Base-by-base conservation (phyloP, 306 rosid species). In the Dryas octopetala region DNA sequence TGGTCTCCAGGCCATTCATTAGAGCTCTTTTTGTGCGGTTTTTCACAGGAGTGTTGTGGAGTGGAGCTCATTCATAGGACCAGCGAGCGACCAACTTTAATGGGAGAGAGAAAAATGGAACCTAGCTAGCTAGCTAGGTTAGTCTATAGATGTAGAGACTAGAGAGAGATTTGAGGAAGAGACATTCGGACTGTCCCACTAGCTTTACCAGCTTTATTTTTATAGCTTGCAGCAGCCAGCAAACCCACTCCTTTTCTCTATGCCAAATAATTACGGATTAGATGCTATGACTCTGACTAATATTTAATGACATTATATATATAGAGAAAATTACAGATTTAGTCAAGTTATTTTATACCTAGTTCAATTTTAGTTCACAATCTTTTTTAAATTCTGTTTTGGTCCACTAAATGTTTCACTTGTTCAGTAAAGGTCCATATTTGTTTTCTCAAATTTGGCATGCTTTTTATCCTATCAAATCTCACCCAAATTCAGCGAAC, bases 121-220 rank as follows among this genome's bases (percentile, higher is more conserved):
- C 70, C 73, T 57, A 64, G 19, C 43, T 28, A 7, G 17, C 14
- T 13, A 6, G 6, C 19, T 26, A 14, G 47, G 23, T 11, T 7
- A n/a, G 14, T 62, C 67, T 13, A 26, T 38, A 71, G 12, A 19
- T 23, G 43, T 17, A 57, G 71, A 79, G 66, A 55, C 54, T 65
- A 79, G 78, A 81, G 84, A 76, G 75, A 73, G 69, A 70, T 44
- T 63, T 74, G 77, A 41, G 68, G 83, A 82, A 75, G 93, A 89
- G 97, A 89, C 96, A 93, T 93, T 89, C 92, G 94, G 96, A 91
- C 87, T 91, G 98, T 89, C 97, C 96, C 98, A 91, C 96, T 58
- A 46, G 73, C 92, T 93, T 85, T 87, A 71, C 80, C 92, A 81
- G 85, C 90, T 84, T 86, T 72, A 14, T 58, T 90, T 79, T 54